phyloP scores from a whole-genome alignment of 2,329 filamentous ascomycete genomes.

The Thielaviopsis punctulata region DNA sequence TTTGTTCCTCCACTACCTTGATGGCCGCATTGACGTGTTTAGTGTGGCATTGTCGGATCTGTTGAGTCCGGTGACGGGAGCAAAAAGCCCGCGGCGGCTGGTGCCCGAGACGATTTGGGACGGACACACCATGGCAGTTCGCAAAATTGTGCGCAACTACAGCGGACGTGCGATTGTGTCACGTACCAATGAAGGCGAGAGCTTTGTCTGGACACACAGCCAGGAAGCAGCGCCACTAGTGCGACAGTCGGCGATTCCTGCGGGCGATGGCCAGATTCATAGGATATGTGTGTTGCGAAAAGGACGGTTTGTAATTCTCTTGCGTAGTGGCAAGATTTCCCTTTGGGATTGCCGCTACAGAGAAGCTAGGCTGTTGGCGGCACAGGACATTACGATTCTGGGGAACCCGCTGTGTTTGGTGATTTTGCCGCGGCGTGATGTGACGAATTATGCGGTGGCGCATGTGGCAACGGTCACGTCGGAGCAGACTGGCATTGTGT shows the following conservation, averaged over 20 bases:
- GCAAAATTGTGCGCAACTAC: constrained; percentile 74
- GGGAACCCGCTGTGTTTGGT: constrained; percentile 69
- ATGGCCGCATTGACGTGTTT: constrained; percentile 70
- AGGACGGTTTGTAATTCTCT: constrained; percentile 64
- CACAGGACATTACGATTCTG: constrained; percentile 24
- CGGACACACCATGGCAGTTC: constrained; percentile 63
- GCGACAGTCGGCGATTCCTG: constrained; percentile 50
- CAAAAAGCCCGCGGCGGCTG: constrained; percentile 42
- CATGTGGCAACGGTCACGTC: constrained; percentile 75
- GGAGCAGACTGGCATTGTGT: constrained; percentile 61
- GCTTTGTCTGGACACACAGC: constrained; percentile 65
- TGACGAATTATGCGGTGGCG: constrained; percentile 36
- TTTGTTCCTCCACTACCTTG: constrained; percentile 67
- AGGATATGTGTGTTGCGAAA: constrained; percentile 63
- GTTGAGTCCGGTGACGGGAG: constrained; percentile 45
- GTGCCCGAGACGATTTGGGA: constrained; percentile 54
- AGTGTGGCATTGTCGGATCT: constrained; percentile 62
- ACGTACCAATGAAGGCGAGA: constrained; percentile 60
- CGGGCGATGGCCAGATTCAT: constrained; percentile 54
- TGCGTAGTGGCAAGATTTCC: constrained; percentile 52
- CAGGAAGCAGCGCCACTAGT: constrained; percentile 20
- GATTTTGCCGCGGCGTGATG: constrained; percentile 47
- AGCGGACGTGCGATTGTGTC: constrained; percentile 68
- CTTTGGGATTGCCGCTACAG: constrained; percentile 61
- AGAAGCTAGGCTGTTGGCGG: constrained; percentile 40